A percentile compares a stretch with the other conserved stretches of the same genome.
These are phyloP conservation scores for Salix arbutifolia DNA, from an alignment of 345 rosid genomes.

Conservation along the genomic window DNA sequence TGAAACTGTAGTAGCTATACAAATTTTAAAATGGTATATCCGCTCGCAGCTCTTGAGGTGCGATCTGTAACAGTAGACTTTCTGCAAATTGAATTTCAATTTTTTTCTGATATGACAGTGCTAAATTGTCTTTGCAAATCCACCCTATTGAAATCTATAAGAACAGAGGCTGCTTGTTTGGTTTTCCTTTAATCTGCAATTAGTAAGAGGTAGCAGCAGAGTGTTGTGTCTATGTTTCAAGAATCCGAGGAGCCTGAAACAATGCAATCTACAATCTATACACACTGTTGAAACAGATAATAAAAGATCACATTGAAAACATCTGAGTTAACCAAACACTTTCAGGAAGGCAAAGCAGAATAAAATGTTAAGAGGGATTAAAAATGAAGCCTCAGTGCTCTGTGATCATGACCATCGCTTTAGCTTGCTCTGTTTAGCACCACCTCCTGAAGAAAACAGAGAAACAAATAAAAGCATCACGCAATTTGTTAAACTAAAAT, in stretches of 20 bases:
- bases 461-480: background rate
- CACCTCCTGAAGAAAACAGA: background rate
- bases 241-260: background rate
- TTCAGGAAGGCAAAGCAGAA: no score
- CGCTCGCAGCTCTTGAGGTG: no score
- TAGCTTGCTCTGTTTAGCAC: conserved; percentile 32
- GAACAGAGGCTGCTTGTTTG: background rate
- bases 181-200: background rate
- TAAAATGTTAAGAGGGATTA: no score
- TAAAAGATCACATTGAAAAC: background rate
- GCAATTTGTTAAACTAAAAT: background rate
- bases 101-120: no score
- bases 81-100: no score
- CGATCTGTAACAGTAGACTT: no score
- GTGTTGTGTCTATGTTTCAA: background rate
- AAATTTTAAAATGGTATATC: no score
- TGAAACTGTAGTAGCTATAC: no score
- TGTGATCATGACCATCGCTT: conserved; percentile 16
- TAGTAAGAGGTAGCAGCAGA: background rate
- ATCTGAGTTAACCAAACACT: background rate
- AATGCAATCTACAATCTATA: background rate
- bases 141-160: background rate
- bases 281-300: background rate
- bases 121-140: background rate
- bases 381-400: no score